Evolutionary conservation across 768 basidiomycete species (phyloP).

Genomic region (Macrolepiota dolichaula): DNA sequence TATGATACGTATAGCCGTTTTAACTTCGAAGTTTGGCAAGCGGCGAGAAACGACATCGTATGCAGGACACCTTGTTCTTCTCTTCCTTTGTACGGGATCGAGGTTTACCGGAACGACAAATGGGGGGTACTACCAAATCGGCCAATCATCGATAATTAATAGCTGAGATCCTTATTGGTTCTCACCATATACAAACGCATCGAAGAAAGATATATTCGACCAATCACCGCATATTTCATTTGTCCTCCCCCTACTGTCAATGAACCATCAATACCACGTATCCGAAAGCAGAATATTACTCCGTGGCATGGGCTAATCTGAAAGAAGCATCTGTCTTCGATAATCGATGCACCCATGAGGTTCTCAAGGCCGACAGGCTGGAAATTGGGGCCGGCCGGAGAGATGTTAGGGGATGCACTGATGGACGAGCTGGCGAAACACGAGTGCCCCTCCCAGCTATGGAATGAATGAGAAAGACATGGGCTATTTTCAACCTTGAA

Average conservation of each 20-base stretch:
- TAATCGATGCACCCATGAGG: not conserved
- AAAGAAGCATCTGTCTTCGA: not conserved
- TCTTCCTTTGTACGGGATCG: not conserved
- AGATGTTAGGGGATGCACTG: not conserved
- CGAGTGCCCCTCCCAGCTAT: not conserved
- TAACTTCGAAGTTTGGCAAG: not conserved
- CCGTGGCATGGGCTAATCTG: not conserved
- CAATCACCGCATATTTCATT: constrained; percentile 1
- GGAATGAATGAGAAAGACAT: not conserved
- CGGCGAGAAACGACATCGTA: not conserved
- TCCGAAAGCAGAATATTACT: not conserved
- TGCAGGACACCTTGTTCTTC: not conserved
- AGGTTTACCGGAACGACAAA: constrained; percentile 3
- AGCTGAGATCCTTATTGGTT: not conserved
- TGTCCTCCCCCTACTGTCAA: not conserved
- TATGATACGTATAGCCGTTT: not conserved
- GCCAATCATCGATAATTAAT: not conserved
- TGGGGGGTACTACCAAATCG: not conserved
- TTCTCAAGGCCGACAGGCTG: not conserved
- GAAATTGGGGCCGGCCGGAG: not conserved
- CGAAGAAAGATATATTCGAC: not conserved
- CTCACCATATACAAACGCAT: not conserved
- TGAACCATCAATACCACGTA: not conserved
- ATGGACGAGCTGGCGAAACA: not conserved
- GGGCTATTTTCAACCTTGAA: not conserved